Evolutionary conservation across 2,329 filamentous ascomycete species (phyloP), one percentile per base, ranked within the genome.

Genomic region (Trichoderma guizhouense): DNA sequence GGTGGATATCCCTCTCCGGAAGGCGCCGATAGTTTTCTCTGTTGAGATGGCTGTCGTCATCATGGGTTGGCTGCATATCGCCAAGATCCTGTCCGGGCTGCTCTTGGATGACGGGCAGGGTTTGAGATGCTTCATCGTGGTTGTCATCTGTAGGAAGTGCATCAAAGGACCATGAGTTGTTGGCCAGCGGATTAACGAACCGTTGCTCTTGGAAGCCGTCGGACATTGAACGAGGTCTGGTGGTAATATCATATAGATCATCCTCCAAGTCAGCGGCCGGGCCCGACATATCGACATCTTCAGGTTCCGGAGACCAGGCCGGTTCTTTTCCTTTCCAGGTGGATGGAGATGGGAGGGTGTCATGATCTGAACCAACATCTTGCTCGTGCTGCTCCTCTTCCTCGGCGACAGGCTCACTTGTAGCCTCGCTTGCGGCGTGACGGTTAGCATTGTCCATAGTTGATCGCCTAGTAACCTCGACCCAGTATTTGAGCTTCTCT

Each of bases 141-240:
- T 71, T 69, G 47, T 78, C 73, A 12, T 76, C 65, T 24, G 34
- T 9, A 15, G 81, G 79, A 8, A 87, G 73, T 28, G 80, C 80
- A 5, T 83, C 81, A 74, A 90, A 91, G 0, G 85, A 85, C 89
- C 89, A 91, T 74, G 82, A 90, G 73, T 90, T 90, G 76, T 88
- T 88, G 1, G 84, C 88, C 18, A 91, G 77, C 0, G 86, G 86
- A 65, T 89, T 86, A 68, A 85, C 80, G 3, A 79, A 79, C 9
- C 83, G 80, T 5, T 81, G 81, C 7, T 79, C 77, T 57, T 82
- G 82, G 5, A 87, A 87, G 0, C 88, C 88, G 75, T 90, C 89
- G 0, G 89, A 90, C 64, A 84, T 82, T 32, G 89, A 84, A 57
- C 89, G 83, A 21, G 86, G 87, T 47, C 88, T 81, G 21, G 80